Conservation (phyloP, 345 rosid species). For the Eucalyptus cladocalyx region DNA sequence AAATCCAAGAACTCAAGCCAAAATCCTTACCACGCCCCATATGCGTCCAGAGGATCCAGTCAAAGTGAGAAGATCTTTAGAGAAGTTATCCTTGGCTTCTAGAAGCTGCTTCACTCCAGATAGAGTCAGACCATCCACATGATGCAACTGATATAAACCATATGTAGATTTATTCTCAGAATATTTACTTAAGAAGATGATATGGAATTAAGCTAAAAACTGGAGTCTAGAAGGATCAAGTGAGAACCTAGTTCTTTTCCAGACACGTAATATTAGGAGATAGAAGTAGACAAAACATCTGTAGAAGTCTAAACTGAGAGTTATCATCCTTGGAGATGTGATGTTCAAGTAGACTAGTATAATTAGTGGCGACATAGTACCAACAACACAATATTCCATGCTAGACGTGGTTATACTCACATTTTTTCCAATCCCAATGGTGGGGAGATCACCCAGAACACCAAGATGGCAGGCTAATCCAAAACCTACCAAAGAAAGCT, state of each 20-base stretch:
- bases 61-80: constrained; percentile 30
- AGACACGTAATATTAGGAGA: background rate
- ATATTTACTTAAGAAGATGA: background rate
- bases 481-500: constrained; percentile 40
- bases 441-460: constrained; percentile 65
- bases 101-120: constrained; percentile 43
- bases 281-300: background rate
- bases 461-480: constrained; percentile 90
- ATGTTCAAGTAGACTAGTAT: background rate
- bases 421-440: constrained; percentile 81
- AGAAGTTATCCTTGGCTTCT: constrained; percentile 29
- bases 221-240: background rate
- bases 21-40: constrained; percentile 68
- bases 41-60: constrained; percentile 58
- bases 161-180: background rate
- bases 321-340: background rate
- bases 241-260: background rate
- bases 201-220: background rate
- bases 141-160: constrained; percentile 52
- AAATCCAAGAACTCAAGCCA: background rate
- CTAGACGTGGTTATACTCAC: constrained; percentile 12
- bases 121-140: constrained; percentile 72
- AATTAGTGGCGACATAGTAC: background rate
- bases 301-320: background rate
- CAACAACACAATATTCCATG: background rate